Conservation (phyloP, 306 rosid species). For the Dryas drummondii region DNA sequence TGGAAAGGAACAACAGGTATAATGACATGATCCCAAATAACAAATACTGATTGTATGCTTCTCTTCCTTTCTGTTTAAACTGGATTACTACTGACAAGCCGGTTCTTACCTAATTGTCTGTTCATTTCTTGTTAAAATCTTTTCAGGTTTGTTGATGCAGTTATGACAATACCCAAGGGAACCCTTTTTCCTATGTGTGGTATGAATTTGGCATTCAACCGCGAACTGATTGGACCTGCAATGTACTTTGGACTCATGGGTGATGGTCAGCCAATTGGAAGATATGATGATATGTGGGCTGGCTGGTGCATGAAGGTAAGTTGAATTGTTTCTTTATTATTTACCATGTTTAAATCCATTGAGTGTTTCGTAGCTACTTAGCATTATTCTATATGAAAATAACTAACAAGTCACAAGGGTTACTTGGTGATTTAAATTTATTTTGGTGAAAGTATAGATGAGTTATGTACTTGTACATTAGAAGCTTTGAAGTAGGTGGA, state of each 20-base stretch:
- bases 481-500: no score
- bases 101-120: not conserved
- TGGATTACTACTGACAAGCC: not conserved
- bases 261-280: slow-evolving; percentile 92
- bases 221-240: slow-evolving; percentile 86
- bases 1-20: slow-evolving; percentile 77
- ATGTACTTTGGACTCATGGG: slow-evolving; percentile 98
- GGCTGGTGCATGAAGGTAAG: slow-evolving; percentile 92
- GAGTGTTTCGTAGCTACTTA: no score
- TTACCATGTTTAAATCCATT: not conserved
- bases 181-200: slow-evolving; percentile 93
- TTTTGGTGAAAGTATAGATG: no score
- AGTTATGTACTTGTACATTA: no score
- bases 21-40: not conserved
- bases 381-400: no score
- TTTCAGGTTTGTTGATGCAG: slow-evolving; percentile 81
- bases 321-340: not conserved
- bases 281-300: slow-evolving; percentile 96
- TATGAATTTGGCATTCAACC: slow-evolving; percentile 79
- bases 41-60: no score
- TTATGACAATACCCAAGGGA: slow-evolving; percentile 76
- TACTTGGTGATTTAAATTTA: no score
- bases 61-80: not conserved
- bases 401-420: no score
- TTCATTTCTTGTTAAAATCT: slow-evolving; percentile 7